Evolutionary conservation across 192 early-diverging fungal species (phyloP).

Genomic region (Allomyces macrogynus): DNA sequence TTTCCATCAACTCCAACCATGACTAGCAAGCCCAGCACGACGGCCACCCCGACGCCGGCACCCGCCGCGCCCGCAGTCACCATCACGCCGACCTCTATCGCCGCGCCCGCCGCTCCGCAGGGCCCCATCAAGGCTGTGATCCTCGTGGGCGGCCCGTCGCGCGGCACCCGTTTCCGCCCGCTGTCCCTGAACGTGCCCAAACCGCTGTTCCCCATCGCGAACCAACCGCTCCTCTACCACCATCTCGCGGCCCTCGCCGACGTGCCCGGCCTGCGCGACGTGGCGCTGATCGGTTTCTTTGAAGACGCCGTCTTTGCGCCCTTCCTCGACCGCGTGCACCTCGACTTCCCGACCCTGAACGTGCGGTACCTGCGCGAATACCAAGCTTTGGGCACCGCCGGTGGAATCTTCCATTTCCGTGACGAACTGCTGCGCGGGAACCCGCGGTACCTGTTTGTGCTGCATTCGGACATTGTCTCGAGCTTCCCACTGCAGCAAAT

Average conservation of each 20-base stretch:
- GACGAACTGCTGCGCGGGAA: constrained; percentile 84
- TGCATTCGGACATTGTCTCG: constrained; percentile 92
- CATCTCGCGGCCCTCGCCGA: constrained; percentile 82
- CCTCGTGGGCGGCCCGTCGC: constrained; percentile 91
- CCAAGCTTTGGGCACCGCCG: constrained; percentile 86
- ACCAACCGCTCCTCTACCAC: constrained; percentile 88
- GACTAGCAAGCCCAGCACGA: too few species aligned
- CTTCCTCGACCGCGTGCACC: constrained; percentile 67
- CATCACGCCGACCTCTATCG: too few species aligned
- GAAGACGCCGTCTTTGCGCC: constrained; percentile 79
- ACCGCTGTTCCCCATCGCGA: constrained; percentile 96
- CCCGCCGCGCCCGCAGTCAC: too few species aligned
- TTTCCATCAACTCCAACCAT: too few species aligned
- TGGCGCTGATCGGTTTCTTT: constrained; percentile 91
- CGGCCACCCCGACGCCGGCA: too few species aligned
- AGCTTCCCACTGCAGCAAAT: constrained; percentile 80
- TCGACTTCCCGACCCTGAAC: constrained; percentile 45
- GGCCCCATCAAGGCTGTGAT: constrained; percentile 65
- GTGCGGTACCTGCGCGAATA: constrained; percentile 90
- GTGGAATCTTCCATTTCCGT: constrained; percentile 96
- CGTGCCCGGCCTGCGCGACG: constrained; percentile 73
- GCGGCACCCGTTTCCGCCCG: constrained; percentile 92
- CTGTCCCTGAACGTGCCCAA: constrained; percentile 89
- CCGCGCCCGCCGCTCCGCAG: too few species aligned
- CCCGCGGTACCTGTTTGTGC: constrained; percentile 82